These are phyloP conservation scores for Cucurbita ficifolia DNA, from an alignment of 306 rosid species.

Conservation along the genomic window DNA sequence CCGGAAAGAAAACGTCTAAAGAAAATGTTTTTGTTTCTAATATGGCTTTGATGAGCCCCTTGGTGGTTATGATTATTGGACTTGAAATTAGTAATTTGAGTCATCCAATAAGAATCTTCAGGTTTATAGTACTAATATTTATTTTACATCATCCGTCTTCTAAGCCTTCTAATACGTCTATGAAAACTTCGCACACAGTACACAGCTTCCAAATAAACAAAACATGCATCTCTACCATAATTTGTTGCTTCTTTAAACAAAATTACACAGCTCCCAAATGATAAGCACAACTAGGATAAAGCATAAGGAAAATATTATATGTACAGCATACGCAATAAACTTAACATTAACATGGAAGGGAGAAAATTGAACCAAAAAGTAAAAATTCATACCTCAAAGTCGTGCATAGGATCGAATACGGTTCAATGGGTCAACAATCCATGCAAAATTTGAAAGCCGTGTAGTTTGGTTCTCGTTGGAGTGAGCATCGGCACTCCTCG, in stretches of 20 bases:
- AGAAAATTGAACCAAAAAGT: neutral
- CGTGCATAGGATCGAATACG: slow-evolving; percentile 32
- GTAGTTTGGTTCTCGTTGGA: slow-evolving; percentile 18
- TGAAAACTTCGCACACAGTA: no score
- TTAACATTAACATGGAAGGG: neutral
- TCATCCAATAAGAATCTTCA: no score
- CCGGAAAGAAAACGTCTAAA: no score
- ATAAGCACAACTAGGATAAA: neutral
- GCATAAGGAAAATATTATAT: neutral
- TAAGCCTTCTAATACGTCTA: no score
- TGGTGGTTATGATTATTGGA: no score
- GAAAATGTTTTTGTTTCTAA: no score
- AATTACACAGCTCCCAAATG: neutral
- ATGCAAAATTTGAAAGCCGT: slow-evolving; percentile 7
- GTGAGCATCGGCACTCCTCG: slow-evolving; percentile 18
- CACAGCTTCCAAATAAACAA: neutral
- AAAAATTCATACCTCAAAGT: slow-evolving; percentile 30
- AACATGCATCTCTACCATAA: neutral
- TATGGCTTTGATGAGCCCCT: no score
- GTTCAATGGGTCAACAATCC: slow-evolving; percentile 17
- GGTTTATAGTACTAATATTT: no score
- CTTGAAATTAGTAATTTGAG: no score
- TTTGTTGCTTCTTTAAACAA: neutral
- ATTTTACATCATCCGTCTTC: no score
- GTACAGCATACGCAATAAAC: neutral